Conservation (phyloP, 208 protist species). For the Leishmania amazonensis region DNA sequence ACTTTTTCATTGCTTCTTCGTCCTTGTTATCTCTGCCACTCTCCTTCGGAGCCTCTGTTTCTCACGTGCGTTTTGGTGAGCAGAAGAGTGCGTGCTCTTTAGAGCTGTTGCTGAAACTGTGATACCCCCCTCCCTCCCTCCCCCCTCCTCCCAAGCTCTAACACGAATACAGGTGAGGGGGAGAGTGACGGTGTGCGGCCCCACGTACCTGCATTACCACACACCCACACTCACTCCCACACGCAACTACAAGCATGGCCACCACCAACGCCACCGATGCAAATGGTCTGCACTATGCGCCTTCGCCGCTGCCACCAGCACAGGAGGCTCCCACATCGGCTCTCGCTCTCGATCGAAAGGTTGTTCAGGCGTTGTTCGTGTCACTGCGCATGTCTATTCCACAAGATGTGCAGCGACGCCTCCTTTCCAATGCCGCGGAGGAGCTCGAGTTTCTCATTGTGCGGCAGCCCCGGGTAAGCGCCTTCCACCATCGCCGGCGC, state of each 20-base stretch:
- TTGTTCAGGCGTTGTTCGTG: slow-evolving; percentile 66
- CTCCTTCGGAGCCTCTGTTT: not conserved
- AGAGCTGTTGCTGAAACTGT: not conserved
- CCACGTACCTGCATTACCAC: not conserved
- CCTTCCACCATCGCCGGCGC: slow-evolving; percentile 65
- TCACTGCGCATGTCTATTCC: slow-evolving; percentile 69
- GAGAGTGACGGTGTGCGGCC: not conserved
- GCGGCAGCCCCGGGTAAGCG: slow-evolving; percentile 65
- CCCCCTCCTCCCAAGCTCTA: too few relatives aligned
- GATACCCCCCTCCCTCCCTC: too few relatives aligned
- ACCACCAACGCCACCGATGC: not conserved
- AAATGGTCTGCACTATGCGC: not conserved
- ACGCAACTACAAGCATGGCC: not conserved
- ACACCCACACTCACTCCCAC: not conserved
- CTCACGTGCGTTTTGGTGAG: not conserved
- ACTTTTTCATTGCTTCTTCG: not conserved
- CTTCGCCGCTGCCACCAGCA: not conserved
- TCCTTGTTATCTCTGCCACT: not conserved
- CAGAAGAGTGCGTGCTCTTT: not conserved
- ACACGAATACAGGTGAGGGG: not conserved
- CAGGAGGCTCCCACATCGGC: not conserved
- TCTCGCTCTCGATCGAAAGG: slow-evolving; percentile 11
- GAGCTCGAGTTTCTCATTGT: slow-evolving; percentile 79
- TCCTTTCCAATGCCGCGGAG: slow-evolving; percentile 45
- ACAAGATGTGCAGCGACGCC: slow-evolving; percentile 39